Percentiles rank a stretch among this genome's conserved stretches.
Evolutionary conservation across 2,329 filamentous ascomycete genomes (phyloP).

Genomic region (Apiospora marii): DNA sequence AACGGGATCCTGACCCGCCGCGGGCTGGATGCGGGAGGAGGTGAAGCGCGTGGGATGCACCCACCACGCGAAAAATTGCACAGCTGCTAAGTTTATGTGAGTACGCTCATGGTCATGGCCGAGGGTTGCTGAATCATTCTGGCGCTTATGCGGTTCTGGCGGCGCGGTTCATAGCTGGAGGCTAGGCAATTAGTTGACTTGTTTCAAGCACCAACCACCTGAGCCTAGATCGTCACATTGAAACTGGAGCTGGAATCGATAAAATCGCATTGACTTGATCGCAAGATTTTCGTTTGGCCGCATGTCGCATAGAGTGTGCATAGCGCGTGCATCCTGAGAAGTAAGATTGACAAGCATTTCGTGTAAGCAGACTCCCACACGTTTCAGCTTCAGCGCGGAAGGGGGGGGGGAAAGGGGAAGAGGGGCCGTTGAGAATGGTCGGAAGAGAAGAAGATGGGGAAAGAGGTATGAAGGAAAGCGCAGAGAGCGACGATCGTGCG

Average conservation of each 20-base stretch:
- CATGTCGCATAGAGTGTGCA: not conserved
- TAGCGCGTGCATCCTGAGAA: not conserved
- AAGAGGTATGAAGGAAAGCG: not conserved
- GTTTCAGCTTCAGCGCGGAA: constrained; percentile 3
- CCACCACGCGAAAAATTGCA: not conserved
- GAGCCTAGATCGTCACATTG: not conserved
- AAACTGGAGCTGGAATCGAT: not conserved
- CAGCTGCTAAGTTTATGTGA: not conserved
- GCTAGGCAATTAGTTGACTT: not conserved
- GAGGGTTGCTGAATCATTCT: not conserved
- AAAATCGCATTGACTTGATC: not conserved
- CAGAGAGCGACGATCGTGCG: not conserved
- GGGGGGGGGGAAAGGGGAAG: not conserved
- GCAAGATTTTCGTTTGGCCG: not conserved
- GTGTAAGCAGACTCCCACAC: not conserved
- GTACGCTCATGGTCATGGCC: not conserved
- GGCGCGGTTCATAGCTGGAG: not conserved
- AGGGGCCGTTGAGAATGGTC: not conserved
- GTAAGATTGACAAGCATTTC: not conserved
- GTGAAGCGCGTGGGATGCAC: constrained; percentile 8
- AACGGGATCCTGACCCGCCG: not conserved
- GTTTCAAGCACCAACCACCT: constrained; percentile 5
- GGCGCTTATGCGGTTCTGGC: not conserved
- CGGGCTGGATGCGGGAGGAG: not conserved
- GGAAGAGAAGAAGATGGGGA: not conserved